A percentile compares a stretch with the other conserved stretches of the same genome.
Conservation (phyloP, 192 early-diverging fungal genomes). For the Backusella mclennaniae region DNA sequence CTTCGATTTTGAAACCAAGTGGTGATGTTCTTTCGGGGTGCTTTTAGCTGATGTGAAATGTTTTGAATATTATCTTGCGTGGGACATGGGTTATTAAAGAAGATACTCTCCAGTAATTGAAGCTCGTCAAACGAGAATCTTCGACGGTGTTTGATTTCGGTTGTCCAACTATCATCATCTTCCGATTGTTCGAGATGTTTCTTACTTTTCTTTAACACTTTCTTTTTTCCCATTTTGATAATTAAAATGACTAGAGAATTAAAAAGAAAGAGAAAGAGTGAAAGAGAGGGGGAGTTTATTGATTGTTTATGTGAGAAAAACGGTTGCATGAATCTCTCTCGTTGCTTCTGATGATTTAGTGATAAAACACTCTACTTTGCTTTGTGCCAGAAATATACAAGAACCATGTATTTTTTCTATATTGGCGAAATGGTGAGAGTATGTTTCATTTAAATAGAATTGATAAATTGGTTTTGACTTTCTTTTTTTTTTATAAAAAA, state of each 20-base stretch:
- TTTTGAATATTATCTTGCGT: not conserved
- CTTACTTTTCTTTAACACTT: not conserved
- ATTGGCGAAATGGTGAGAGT: not conserved
- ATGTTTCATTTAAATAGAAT: not conserved
- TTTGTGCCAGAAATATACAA: not conserved
- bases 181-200: not conserved
- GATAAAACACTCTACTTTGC: not conserved
- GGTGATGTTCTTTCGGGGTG: conserved; percentile 17
- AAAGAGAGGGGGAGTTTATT: not conserved
- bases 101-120: conserved; percentile 12
- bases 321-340: not conserved
- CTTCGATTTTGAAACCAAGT: conserved; percentile 34
- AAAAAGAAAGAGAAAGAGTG: not conserved
- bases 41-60: conserved; percentile 2
- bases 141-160: conserved; percentile 20
- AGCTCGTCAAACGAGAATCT: conserved; percentile 16
- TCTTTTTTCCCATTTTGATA: not conserved
- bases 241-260: not conserved
- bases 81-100: not conserved
- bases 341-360: not conserved
- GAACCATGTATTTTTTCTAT: not conserved
- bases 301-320: not conserved
- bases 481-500: not conserved
- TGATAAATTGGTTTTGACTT: not conserved
- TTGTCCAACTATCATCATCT: conserved; percentile 11